Base-by-base conservation (phyloP, 2,329 filamentous ascomycete species). In the Teratosphaeria nubilosa region DNA sequence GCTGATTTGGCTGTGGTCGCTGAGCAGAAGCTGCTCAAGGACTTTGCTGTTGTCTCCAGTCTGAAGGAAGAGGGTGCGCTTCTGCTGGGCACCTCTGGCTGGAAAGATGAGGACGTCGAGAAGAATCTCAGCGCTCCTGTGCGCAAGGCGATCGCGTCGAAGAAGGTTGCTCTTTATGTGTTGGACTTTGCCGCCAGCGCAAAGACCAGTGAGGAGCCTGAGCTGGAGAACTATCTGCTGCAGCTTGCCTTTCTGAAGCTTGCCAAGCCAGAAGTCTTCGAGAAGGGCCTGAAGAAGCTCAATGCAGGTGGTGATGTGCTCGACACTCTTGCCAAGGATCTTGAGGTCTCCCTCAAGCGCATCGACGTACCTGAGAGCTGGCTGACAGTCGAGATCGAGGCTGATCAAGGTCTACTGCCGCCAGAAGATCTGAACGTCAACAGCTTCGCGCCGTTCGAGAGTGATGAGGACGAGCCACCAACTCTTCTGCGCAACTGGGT, bases 61-160 rank as follows among this genome's bases (percentile, higher is more conserved):
- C 77, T 92, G 62, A 90, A 88, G 75, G 68, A 81, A 48, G 83
- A 84, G 56, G 88, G 87, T 57, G 86, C 85, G 63, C 74, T 96
- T 51, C 81, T 96, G 57, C 69, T 96, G 50, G 88, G 86, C 68
- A 80, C 94, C 25, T 81, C 89, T 30, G 86, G 85, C 65, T 84
- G 90, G 72, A 96, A 95, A 76, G 84, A 90, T 55, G 92, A 95
- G 51, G 91, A 96, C 37, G 73, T 91, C 6, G 92, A 97, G 77
- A 95, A 95, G 82, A 86, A 88, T 66, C 78, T 99, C 5, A 83
- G 90, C 1, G 78, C 80, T 41, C 72, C 78, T 53, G 82, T 94
- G 63, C 86, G 88, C 69, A 90, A 88, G 74, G 78, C 81, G 14
- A 75, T 96, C 55, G 83, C 84, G 56, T 79, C 84, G 68, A 90